Evolutionary conservation across 1,284 basidiomycete species (phyloP), one percentile per base, ranked within the genome.

Genomic region (Papiliotrema nemorosa): DNA sequence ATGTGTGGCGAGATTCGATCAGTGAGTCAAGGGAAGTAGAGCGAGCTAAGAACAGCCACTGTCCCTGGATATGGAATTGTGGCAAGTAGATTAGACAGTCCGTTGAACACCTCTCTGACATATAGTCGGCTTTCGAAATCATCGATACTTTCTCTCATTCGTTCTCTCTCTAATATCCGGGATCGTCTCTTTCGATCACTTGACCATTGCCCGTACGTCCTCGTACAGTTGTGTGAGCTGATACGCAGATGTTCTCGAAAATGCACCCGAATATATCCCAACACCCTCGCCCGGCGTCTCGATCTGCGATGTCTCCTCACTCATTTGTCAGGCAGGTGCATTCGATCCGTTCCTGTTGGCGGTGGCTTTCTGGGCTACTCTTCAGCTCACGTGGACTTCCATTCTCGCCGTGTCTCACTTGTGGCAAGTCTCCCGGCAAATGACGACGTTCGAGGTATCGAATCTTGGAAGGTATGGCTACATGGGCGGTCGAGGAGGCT

Each of bases 61-160:
- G 94, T 66, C 96, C 96, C 7, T 99, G 94, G 94, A 85, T 97
- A n/a, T 96, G 91, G 88, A 97, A 97, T 75, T 97, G 94, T 71
- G 84, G 88, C 90, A 68, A 37, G 86, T 77, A 3, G 44, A 38
- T n/a, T 31, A 1, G 29, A 31, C 7, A 31, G 29, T 33, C 35
- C 25, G 35, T 27, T 14, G 5, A 40, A 34, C 16, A 9, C n/a
- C 43, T 5, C 5, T 6, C 27, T 27, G 14, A 18, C 12, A 36
- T 16, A 31, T 63, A 90, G 89, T 98, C 49, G 96, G 96, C n/a
- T 80, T 84, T 44, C 86, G 88, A 58, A 98, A 98, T 66, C 94
- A 98, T 65, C 86, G 93, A 13, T 88, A 94, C 67, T 98, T 99
- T 76, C 77, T 97, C 27, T 70, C 92, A 9, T 97, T 98, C 65